Base-by-base conservation (phyloP, 495 filamentous ascomycete species). In the Penicillium fimorum region DNA sequence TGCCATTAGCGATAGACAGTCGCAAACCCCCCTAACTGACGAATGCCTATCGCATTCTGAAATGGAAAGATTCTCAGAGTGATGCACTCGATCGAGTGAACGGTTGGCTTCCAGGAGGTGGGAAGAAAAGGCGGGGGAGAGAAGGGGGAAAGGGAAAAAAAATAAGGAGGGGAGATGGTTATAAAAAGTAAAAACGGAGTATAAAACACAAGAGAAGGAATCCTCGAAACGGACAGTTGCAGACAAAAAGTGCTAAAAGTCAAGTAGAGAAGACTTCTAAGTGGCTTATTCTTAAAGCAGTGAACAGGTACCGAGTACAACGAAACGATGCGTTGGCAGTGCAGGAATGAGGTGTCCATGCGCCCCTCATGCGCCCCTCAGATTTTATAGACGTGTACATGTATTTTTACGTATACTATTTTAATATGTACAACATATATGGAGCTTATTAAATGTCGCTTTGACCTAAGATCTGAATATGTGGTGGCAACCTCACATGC, bases 271-370 rank as follows among this genome's bases (percentile, higher is more conserved):
- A 18, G 45, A 47, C 45, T 47, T 35, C 12, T 35, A 3, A 38
- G 25, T 27, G 25, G 25, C 25, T 27, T 27, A 27, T 27, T 27
- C 6, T 4, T 27, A 4, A 27, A 27, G 25, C 25, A 27, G 25
- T 4, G 0, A 27, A 27, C 38, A 54, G 42, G 52, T 54, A 54
- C 52, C 42, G 20, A 44, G 43, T 54, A 54, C 52, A 54, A 52
- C 35, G 25, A 54, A 22, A 46, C 52, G 42, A 54, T 54, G 52
- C 52, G 52, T 45, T 54, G 52, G 52, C 52, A 54, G 73, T 75
- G 70, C 70, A 72, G 63, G 67, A 61, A 60, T 69, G 65, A 68
- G 63, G 55, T 68, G 65, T 63, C 59, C 58, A 22, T 27, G 32
- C 27, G 30, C 44, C 41, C 44, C 44, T 73, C 69, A 70, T 75